Conservation (phyloP, 768 basidiomycete genomes). For the Mycena vitilis region DNA sequence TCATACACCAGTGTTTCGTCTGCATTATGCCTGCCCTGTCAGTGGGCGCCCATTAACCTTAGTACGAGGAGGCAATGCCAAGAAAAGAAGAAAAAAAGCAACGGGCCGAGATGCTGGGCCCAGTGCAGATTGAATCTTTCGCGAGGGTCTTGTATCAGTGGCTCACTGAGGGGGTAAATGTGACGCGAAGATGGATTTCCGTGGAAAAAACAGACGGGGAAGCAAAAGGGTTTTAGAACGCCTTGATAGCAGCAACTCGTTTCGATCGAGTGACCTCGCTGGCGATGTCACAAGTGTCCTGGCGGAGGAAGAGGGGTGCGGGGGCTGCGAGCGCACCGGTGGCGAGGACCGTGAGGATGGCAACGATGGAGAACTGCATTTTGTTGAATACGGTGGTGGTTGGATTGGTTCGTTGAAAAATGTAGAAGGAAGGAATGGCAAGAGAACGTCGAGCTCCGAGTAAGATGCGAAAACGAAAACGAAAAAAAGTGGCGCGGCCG, state of each 20-base stretch:
- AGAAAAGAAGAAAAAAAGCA: too few relatives aligned
- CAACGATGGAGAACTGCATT: constrained; percentile 32
- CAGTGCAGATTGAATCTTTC: too few relatives aligned
- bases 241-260: constrained; percentile 73
- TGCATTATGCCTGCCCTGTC: too few relatives aligned
- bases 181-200: too few relatives aligned
- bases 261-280: constrained; percentile 73
- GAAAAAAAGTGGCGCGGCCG: constrained; percentile 18
- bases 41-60: too few relatives aligned
- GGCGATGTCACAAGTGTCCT: constrained; percentile 19
- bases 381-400: background rate
- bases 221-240: too few relatives aligned
- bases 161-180: too few relatives aligned
- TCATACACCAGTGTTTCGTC: too few relatives aligned
- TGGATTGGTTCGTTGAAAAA: background rate
- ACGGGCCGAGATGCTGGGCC: too few relatives aligned
- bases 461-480: background rate
- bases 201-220: too few relatives aligned
- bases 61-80: too few relatives aligned
- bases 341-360: constrained; percentile 19
- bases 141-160: too few relatives aligned
- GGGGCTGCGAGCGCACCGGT: constrained; percentile 19
- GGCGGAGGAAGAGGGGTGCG: constrained; percentile 7
- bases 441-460: constrained; percentile 23
- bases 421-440: constrained; percentile 3